Percentiles rank a stretch among this genome's conserved stretches.
Evolutionary conservation across 371 early-diverging fungal species (phyloP).

Genomic region (Mucor ambiguus): DNA sequence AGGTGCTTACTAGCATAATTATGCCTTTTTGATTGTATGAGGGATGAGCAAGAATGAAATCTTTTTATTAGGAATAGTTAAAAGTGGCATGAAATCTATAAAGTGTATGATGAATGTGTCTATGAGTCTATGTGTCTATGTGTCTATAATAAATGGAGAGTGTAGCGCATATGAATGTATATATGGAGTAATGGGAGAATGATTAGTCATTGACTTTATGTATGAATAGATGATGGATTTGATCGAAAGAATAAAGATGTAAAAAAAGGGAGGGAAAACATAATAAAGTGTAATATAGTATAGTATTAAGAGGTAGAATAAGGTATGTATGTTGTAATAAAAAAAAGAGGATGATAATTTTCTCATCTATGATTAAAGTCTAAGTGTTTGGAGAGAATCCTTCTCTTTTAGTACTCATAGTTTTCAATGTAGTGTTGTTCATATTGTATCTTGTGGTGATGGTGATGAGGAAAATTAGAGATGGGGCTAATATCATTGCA

Average conservation of each 20-base stretch:
- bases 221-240: not conserved
- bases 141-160: not conserved
- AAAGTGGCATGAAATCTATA: not conserved
- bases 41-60: not conserved
- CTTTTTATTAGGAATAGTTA: not conserved
- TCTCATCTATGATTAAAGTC: not conserved
- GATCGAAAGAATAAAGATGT: not conserved
- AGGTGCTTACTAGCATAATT: too few species aligned
- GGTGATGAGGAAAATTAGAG: not conserved
- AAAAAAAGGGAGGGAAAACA: not conserved
- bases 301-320: not conserved
- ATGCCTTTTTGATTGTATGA: not conserved
- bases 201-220: constrained; percentile 2
- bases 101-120: not conserved
- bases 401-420: constrained; percentile 1
- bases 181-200: not conserved
- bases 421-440: not conserved
- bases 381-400: not conserved
- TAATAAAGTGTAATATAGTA: not conserved
- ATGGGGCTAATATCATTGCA: constrained; percentile 6
- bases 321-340: too few species aligned
- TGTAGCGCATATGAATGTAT: not conserved
- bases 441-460: not conserved
- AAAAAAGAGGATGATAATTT: not conserved
- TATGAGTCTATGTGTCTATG: not conserved